phyloP scores from a whole-genome alignment of 495 filamentous ascomycete species.

The Aspergillus sclerotioniger region DNA sequence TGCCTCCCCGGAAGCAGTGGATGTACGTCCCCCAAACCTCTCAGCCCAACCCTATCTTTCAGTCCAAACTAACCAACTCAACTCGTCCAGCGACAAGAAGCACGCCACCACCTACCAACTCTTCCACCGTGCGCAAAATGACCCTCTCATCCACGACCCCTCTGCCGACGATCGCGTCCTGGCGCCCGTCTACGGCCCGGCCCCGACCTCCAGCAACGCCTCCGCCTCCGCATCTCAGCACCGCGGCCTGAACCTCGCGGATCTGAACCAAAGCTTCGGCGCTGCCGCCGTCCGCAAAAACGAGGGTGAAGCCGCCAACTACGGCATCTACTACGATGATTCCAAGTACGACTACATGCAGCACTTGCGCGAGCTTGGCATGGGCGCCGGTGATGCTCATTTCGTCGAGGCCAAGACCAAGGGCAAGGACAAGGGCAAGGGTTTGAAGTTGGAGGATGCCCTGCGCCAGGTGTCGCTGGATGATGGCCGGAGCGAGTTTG shows the following conservation, averaged over 20 bases:
- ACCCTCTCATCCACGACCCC: slow-evolving; percentile 88
- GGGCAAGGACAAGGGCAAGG: slow-evolving; percentile 65
- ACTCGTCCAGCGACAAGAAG: slow-evolving; percentile 79
- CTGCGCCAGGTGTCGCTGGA: slow-evolving; percentile 64
- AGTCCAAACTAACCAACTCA: slow-evolving; percentile 7
- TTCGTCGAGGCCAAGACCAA: slow-evolving; percentile 75
- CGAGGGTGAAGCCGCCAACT: slow-evolving; percentile 92
- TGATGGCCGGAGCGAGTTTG: slow-evolving; percentile 45
- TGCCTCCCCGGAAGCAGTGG: slow-evolving; percentile 80
- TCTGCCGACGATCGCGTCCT: slow-evolving; percentile 80
- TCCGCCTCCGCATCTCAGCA: slow-evolving; percentile 32
- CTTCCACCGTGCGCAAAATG: slow-evolving; percentile 94
- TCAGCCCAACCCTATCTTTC: background rate
- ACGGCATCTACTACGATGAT: slow-evolving; percentile 88
- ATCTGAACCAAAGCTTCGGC: slow-evolving; percentile 78
- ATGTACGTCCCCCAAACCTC: slow-evolving; percentile 60
- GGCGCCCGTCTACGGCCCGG: slow-evolving; percentile 45
- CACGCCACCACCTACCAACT: slow-evolving; percentile 87
- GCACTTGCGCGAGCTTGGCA: slow-evolving; percentile 84
- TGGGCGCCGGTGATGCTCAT: slow-evolving; percentile 57
- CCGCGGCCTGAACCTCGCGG: slow-evolving; percentile 59
- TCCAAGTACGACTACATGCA: slow-evolving; percentile 99
- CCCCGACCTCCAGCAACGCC: slow-evolving; percentile 24
- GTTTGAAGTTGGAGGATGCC: slow-evolving; percentile 78
- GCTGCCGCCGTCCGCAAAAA: slow-evolving; percentile 68